These are phyloP conservation scores for Nepenthes alata DNA, from an alignment of 179 eudicot genomes.

Conservation along the genomic window DNA sequence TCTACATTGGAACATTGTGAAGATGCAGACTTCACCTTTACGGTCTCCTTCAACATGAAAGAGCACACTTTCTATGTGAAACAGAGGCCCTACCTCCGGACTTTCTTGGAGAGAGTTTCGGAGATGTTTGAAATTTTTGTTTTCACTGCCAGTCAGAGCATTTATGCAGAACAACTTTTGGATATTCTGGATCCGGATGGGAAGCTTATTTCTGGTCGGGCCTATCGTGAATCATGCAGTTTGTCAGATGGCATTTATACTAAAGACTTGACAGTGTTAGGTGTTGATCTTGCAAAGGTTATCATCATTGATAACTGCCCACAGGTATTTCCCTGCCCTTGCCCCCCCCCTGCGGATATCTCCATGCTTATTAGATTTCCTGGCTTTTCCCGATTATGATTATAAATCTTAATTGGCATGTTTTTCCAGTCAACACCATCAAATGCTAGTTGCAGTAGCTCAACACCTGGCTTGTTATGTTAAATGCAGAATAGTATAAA, in stretches of 20 bases:
- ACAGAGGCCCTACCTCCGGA: slow-evolving; percentile 70
- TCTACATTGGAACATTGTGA: slow-evolving; percentile 80
- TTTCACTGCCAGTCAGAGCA: slow-evolving; percentile 97
- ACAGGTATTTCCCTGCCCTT: slow-evolving; percentile 43
- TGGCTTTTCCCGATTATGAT: too few species aligned
- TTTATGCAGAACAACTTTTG: slow-evolving; percentile 77
- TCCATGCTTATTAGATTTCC: too few species aligned
- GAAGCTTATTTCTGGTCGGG: slow-evolving; percentile 64
- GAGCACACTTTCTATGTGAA: slow-evolving; percentile 79
- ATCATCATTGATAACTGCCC: slow-evolving; percentile 88
- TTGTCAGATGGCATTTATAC: slow-evolving; percentile 82
- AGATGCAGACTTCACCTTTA: slow-evolving; percentile 73
- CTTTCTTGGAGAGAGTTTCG: slow-evolving; percentile 69
- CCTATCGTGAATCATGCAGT: slow-evolving; percentile 90
- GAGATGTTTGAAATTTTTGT: slow-evolving; percentile 84
- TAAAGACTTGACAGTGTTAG: slow-evolving; percentile 86
- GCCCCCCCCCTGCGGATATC: too few species aligned
- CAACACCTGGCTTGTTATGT: too few species aligned
- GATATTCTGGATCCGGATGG: slow-evolving; percentile 84
- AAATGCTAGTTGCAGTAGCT: too few species aligned
- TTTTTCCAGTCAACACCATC: too few species aligned
- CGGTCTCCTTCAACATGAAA: slow-evolving; percentile 70
- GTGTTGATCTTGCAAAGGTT: slow-evolving; percentile 94
- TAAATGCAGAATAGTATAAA: too few species aligned
- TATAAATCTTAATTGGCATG: too few species aligned